Conservation (phyloP, 78 protist genomes). For the Isochrysis galbana region DNA sequence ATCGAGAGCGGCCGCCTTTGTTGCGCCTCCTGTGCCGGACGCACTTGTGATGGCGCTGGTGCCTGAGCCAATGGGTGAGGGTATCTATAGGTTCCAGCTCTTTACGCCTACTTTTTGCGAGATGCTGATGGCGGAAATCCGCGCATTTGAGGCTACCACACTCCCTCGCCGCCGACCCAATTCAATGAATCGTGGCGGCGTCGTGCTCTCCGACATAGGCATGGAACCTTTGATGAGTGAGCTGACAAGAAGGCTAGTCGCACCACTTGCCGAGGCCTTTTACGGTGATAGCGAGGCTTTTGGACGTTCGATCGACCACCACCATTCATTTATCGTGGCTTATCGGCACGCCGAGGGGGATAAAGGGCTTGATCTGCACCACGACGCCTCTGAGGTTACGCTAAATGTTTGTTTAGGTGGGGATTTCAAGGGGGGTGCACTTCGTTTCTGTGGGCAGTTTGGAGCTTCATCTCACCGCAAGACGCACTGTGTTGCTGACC, state of each 20-base stretch:
- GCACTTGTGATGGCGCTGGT: neutral
- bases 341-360: neutral
- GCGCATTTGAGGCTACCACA: neutral
- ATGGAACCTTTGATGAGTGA: neutral
- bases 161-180: neutral
- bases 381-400: neutral
- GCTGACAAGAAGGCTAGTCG: neutral
- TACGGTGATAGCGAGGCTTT: neutral
- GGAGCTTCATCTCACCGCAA: neutral
- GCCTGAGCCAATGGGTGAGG: neutral
- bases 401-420: neutral
- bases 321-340: neutral
- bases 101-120: neutral
- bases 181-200: neutral
- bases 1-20: too few species aligned
- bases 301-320: neutral
- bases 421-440: neutral
- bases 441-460: neutral
- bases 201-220: neutral
- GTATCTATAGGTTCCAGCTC: neutral
- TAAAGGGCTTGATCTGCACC: neutral
- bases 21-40: too few species aligned
- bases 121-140: neutral
- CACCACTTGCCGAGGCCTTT: neutral
- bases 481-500: neutral